Evolutionary conservation across 352 stramenopile species (phyloP).

Genomic region (Globisporangium emineosum): DNA sequence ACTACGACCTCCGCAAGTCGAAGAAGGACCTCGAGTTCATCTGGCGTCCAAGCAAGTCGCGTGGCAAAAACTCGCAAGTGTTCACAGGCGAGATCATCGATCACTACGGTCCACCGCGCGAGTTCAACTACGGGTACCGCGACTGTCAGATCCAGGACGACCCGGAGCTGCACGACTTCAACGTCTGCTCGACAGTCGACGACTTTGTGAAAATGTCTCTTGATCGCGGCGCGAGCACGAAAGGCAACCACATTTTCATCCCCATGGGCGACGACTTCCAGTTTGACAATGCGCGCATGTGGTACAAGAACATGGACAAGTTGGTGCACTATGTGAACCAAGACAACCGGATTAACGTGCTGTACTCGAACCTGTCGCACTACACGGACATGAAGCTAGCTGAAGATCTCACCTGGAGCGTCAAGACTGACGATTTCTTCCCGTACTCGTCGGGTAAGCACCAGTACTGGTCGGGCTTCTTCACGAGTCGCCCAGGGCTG

Average conservation of each 20-base stretch:
- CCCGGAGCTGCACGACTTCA: slow-evolving; percentile 81
- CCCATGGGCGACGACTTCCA: slow-evolving; percentile 96
- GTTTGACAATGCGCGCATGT: slow-evolving; percentile 86
- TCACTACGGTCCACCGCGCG: slow-evolving; percentile 66
- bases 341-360: slow-evolving; percentile 89
- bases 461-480: slow-evolving; percentile 96
- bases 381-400: slow-evolving; percentile 94
- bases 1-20: slow-evolving; percentile 88
- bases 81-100: slow-evolving; percentile 89
- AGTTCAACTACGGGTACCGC: slow-evolving; percentile 69
- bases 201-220: slow-evolving; percentile 77
- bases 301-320: slow-evolving; percentile 96
- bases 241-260: slow-evolving; percentile 84
- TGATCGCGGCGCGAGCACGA: slow-evolving; percentile 66
- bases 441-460: slow-evolving; percentile 92
- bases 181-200: slow-evolving; percentile 85
- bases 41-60: slow-evolving; percentile 90
- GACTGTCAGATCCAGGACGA: slow-evolving; percentile 88
- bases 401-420: slow-evolving; percentile 71
- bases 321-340: slow-evolving; percentile 95
- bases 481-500: slow-evolving; percentile 90
- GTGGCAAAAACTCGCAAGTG: slow-evolving; percentile 76
- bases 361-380: slow-evolving; percentile 95
- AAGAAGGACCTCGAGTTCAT: slow-evolving; percentile 93
- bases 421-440: slow-evolving; percentile 97